Conservation (phyloP, 1,139 yeast genomes). For the Candida sanyaensis region DNA sequence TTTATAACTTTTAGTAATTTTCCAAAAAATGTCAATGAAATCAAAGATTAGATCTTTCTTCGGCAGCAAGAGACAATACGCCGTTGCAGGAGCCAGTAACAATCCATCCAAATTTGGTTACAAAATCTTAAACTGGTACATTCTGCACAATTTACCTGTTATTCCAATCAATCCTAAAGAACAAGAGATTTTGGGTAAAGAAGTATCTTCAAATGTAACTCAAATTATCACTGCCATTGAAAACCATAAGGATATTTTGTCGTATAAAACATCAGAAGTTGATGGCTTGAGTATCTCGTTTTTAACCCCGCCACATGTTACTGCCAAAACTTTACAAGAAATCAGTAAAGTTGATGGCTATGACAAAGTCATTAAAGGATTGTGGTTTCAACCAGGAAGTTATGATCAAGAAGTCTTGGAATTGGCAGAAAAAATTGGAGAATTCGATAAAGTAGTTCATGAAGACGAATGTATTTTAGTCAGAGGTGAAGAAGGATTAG, state of each 20-base stretch:
- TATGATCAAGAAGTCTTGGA: constrained; percentile 57
- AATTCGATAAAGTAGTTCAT: constrained; percentile 49
- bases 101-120: constrained; percentile 69
- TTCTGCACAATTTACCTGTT: constrained; percentile 56
- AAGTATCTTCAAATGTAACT: constrained; percentile 38
- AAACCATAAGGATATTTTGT: constrained; percentile 24
- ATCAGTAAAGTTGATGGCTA: constrained; percentile 33
- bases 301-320: constrained; percentile 71
- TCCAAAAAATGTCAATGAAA: constrained; percentile 39
- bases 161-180: constrained; percentile 67
- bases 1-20: too few relatives aligned
- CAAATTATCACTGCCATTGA: constrained; percentile 31
- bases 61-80: constrained; percentile 53
- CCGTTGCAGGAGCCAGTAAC: constrained; percentile 74
- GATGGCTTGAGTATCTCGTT: constrained; percentile 61
- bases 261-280: constrained; percentile 25
- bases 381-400: constrained; percentile 88
- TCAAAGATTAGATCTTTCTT: constrained; percentile 49
- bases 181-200: constrained; percentile 45
- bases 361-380: constrained; percentile 46
- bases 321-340: constrained; percentile 48
- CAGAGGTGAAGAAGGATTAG: constrained; percentile 61
- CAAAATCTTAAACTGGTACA: constrained; percentile 72
- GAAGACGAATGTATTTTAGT: constrained; percentile 73
- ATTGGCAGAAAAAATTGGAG: constrained; percentile 36